Conservation (phyloP, 768 basidiomycete species). For the Mycena indigotica region DNA sequence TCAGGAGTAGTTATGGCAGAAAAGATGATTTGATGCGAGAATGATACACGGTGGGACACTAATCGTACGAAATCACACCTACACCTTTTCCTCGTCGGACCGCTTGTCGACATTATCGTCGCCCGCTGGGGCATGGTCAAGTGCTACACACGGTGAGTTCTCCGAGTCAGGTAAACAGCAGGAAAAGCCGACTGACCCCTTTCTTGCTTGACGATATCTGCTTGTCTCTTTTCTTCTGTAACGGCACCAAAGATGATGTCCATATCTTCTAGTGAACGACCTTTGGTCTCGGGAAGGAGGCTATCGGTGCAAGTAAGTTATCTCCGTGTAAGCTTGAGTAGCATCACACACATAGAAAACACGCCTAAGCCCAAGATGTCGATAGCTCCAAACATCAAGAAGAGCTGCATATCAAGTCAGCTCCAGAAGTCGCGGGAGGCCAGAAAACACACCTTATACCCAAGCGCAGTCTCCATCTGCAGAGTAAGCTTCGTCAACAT, state of each 20-base stretch:
- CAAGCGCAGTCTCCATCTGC: conserved; percentile 57
- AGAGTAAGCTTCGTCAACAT: conserved; percentile 74
- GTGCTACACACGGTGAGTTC: background rate
- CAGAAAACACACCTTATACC: conserved; percentile 48
- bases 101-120: background rate
- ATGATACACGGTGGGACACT: background rate
- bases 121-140: background rate
- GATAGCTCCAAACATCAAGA: conserved; percentile 75
- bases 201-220: conserved; percentile 52
- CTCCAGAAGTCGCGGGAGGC: background rate
- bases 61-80: background rate
- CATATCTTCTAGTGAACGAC: conserved; percentile 57
- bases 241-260: conserved; percentile 61
- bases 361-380: conserved; percentile 70
- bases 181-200: conserved; percentile 30
- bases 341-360: conserved; percentile 68
- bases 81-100: background rate
- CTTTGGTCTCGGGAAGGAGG: conserved; percentile 65
- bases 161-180: background rate
- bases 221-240: conserved; percentile 52
- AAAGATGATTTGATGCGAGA: background rate
- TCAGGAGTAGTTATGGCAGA: background rate
- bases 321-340: too few species aligned
- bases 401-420: conserved; percentile 38
- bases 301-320: too few species aligned